phyloP scores from a whole-genome alignment of 225 moss, liverwort and hornwort genomes.

The Polytrichum formosum region DNA sequence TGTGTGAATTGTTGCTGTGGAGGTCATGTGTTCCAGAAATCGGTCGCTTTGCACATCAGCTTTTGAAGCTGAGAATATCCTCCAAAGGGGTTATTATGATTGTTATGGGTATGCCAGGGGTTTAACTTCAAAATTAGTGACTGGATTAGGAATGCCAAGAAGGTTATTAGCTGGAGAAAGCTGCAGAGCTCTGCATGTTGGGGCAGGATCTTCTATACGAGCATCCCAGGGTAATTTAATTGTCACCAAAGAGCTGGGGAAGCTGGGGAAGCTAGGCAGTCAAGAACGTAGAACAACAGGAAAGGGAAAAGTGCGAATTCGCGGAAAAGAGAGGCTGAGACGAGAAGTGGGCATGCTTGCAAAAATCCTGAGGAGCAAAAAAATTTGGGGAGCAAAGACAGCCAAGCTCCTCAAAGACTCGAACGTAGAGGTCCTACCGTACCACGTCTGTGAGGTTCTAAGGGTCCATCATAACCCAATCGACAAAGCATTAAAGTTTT shows the following conservation, averaged over 20 bases:
- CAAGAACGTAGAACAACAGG: not conserved
- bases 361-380: conserved; percentile 38
- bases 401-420: conserved; percentile 47
- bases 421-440: conserved; percentile 31
- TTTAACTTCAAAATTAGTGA: not conserved
- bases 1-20: not conserved
- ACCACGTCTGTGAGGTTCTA: conserved; percentile 47
- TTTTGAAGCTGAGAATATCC: not conserved
- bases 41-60: not conserved
- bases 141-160: not conserved
- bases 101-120: not conserved
- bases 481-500: conserved; percentile 65
- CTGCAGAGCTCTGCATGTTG: conserved; percentile 9
- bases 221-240: not conserved
- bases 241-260: conserved; percentile 2
- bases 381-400: conserved; percentile 44
- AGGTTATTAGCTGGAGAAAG: not conserved
- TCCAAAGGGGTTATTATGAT: not conserved
- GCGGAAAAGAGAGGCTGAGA: conserved; percentile 33
- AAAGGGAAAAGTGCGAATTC: conserved; percentile 16
- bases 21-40: not conserved
- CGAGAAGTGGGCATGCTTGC: conserved; percentile 31
- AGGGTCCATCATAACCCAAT: conserved; percentile 25
- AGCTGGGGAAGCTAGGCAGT: not conserved
- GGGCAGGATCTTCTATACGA: not conserved